A percentile compares a stretch with the other conserved stretches of the same genome.
These are phyloP conservation scores for Pharus latifolius DNA, from an alignment of 176 grass and related monocot genomes.

Conservation along the genomic window DNA sequence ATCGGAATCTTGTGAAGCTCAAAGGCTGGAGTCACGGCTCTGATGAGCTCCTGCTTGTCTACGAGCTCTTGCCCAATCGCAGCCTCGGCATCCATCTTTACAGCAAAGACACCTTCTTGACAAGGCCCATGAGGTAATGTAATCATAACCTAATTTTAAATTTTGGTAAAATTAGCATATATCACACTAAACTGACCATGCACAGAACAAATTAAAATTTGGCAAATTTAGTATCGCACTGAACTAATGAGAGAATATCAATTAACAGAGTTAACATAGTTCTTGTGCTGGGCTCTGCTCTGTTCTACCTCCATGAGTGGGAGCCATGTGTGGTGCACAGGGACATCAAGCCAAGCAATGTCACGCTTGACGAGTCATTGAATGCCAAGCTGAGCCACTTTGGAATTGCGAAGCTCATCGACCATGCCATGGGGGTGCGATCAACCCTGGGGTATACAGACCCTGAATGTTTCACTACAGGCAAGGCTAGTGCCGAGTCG, in stretches of 20 bases:
- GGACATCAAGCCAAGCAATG: no score
- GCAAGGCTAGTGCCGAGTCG: slow-evolving; percentile 35
- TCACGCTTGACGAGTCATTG: slow-evolving; percentile 34
- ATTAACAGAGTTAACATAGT: no score
- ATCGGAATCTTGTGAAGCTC: slow-evolving; percentile 13
- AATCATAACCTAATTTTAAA: no score
- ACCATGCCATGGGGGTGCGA: slow-evolving; percentile 1
- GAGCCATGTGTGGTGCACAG: slow-evolving; percentile 45
- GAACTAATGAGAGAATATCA: no score
- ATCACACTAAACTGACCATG: no score
- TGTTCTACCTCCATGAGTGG: slow-evolving; percentile 46
- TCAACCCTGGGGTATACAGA: slow-evolving; percentile 11
- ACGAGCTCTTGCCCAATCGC: slow-evolving; percentile 33
- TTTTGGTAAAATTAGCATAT: no score
- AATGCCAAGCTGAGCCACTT: slow-evolving; percentile 38
- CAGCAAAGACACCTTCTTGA: not conserved
- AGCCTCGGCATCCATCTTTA: slow-evolving; percentile 29
- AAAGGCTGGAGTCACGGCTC: slow-evolving; percentile 10
- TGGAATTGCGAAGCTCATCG: slow-evolving; percentile 28
- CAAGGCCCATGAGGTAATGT: slow-evolving; percentile 9
- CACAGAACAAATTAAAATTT: no score
- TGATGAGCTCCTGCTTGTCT: no score
- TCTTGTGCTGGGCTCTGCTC: slow-evolving; percentile 19
- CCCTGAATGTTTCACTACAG: slow-evolving; percentile 5
- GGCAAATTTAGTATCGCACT: no score